Percentiles rank a stretch among this genome's conserved stretches.
Evolutionary conservation across 2,329 filamentous ascomycete species (phyloP).

Genomic region (Fusarium udum): DNA sequence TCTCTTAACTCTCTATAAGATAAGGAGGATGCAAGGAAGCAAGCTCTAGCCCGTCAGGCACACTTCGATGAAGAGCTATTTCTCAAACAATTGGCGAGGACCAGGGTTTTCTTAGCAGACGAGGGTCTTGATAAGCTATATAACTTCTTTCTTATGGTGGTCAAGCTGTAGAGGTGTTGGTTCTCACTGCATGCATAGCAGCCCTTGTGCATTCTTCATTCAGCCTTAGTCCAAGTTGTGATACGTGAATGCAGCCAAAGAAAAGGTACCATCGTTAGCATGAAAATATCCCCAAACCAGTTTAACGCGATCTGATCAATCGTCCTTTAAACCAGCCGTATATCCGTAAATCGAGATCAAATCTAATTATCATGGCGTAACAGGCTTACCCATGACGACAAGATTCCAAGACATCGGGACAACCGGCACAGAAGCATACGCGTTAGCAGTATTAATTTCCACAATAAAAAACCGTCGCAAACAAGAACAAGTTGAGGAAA

Average conservation of each 20-base stretch:
- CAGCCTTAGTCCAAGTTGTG: background rate
- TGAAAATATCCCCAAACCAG: background rate
- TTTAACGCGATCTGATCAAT: background rate
- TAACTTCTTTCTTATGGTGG: background rate
- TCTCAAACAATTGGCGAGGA: accelerated
- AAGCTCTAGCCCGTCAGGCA: too few species aligned
- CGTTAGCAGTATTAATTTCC: background rate
- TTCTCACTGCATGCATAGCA: background rate
- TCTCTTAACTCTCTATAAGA: background rate
- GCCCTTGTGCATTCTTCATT: background rate
- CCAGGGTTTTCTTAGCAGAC: accelerated
- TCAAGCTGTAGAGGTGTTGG: background rate
- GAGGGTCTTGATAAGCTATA: background rate
- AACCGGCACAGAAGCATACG: slow-evolving; percentile 3
- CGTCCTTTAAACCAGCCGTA: background rate
- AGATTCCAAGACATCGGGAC: slow-evolving; percentile 12
- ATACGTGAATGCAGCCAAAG: background rate
- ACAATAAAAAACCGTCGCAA: background rate
- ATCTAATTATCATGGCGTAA: background rate
- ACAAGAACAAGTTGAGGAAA: background rate
- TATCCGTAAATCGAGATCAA: slow-evolving; percentile 1
- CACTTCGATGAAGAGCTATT: background rate
- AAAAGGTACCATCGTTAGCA: background rate
- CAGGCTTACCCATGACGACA: slow-evolving; percentile 13
- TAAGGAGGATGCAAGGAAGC: background rate